Evolutionary conservation across 2,329 filamentous ascomycete genomes (phyloP).

Genomic region (Xylariaceae sp.): DNA sequence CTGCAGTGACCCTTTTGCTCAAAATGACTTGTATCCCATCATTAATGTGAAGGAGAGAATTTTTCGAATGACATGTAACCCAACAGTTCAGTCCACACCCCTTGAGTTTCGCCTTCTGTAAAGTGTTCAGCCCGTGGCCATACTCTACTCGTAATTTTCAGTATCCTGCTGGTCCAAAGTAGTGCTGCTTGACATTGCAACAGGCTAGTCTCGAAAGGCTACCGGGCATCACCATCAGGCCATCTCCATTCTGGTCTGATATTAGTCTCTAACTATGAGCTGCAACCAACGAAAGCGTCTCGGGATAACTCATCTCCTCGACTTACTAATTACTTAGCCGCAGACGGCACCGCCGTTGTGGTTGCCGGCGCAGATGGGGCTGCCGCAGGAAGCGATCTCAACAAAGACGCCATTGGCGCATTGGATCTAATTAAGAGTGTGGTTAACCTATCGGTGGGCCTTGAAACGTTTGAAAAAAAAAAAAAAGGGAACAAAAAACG

Average conservation of each 20-base stretch:
- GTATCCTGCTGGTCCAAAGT: not conserved
- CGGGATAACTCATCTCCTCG: too few species aligned
- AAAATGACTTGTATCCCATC: not conserved
- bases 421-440: conserved; percentile 31
- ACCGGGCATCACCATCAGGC: not conserved
- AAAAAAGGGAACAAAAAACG: too few species aligned
- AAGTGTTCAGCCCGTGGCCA: too few species aligned
- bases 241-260: not conserved
- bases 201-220: not conserved
- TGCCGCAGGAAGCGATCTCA: conserved; percentile 25
- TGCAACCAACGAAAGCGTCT: too few species aligned
- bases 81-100: not conserved
- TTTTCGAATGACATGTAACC: not conserved
- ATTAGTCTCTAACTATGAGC: not conserved
- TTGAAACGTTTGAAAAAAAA: too few species aligned
- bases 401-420: conserved; percentile 28
- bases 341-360: conserved; percentile 29
- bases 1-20: not conserved
- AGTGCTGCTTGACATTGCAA: not conserved
- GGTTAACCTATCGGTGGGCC: too few species aligned
- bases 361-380: conserved; percentile 25
- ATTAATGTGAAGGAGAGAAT: not conserved
- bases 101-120: not conserved
- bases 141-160: not conserved
- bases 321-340: conserved; percentile 17